A percentile compares a stretch with the other conserved stretches of the same genome.
Conservation (phyloP, 768 basidiomycete species). For the Xanthoconium stramineum region DNA sequence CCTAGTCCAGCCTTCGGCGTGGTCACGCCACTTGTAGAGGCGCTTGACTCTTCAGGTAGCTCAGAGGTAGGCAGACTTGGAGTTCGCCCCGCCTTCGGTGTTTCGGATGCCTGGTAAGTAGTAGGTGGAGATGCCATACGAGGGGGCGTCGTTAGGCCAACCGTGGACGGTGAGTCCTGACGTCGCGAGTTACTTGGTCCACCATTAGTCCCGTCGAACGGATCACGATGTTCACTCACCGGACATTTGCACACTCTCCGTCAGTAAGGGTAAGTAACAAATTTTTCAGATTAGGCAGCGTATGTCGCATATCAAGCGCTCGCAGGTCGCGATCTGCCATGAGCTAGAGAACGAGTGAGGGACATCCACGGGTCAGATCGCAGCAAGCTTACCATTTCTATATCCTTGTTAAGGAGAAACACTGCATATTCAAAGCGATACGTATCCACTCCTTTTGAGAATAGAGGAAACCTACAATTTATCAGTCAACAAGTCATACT, state of each 20-base stretch:
- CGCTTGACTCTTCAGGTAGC: conserved; percentile 32
- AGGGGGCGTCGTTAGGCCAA: conserved; percentile 25
- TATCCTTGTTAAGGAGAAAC: conserved; percentile 94
- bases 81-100: conserved; percentile 27
- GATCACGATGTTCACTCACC: conserved; percentile 37
- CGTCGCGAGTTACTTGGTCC: conserved; percentile 15
- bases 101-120: conserved; percentile 17
- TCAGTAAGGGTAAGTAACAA: conserved; percentile 81
- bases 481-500: conserved; percentile 10
- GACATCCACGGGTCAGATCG: not conserved
- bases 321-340: conserved; percentile 89
- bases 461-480: conserved; percentile 81
- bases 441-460: conserved; percentile 90
- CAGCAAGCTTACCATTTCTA: conserved; percentile 69
- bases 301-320: conserved; percentile 91
- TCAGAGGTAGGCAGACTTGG: conserved; percentile 12
- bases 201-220: conserved; percentile 9
- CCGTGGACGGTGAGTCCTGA: conserved; percentile 22
- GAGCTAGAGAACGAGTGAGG: conserved; percentile 47
- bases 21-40: conserved; percentile 49
- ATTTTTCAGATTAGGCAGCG: conserved; percentile 94
- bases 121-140: conserved; percentile 15
- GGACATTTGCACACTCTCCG: conserved; percentile 49
- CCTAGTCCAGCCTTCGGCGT: conserved; percentile 49
- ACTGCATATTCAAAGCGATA: conserved; percentile 98